These are phyloP conservation scores for Ascochyta rabiei DNA, from an alignment of 2,329 filamentous ascomycete genomes.

Conservation along the genomic window DNA sequence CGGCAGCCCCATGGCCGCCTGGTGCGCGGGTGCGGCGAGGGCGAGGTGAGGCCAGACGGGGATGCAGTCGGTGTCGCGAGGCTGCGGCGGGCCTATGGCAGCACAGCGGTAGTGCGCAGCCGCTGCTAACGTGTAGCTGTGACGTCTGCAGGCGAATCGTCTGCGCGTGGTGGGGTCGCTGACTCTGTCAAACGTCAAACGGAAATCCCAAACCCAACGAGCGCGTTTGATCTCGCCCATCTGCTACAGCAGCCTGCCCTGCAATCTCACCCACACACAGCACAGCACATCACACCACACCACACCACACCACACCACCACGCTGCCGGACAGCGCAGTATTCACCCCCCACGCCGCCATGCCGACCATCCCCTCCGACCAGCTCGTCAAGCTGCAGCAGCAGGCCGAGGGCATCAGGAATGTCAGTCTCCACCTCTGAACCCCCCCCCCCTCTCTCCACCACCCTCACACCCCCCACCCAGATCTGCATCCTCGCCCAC, in stretches of 20 bases:
- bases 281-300: too few relatives aligned
- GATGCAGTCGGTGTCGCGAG: too few relatives aligned
- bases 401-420: conserved; percentile 91
- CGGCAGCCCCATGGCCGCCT: background rate
- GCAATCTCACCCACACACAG: conserved; percentile 1
- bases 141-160: conserved; percentile 8
- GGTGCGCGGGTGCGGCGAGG: too few relatives aligned
- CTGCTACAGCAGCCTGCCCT: conserved; percentile 6
- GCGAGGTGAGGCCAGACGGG: background rate
- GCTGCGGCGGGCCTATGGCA: conserved; percentile 1
- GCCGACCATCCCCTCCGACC: conserved; percentile 90
- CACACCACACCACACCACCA: background rate
- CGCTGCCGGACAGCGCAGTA: background rate
- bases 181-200: conserved; percentile 5
- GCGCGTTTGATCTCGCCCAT: background rate
- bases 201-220: conserved; percentile 4
- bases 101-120: background rate
- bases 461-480: background rate
- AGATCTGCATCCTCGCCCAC: conserved; percentile 93
- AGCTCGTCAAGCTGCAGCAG: conserved; percentile 87
- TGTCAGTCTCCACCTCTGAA: conserved; percentile 59
- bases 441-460: conserved; percentile 8
- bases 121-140: background rate
- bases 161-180: conserved; percentile 5
- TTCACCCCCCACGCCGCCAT: conserved; percentile 56